phyloP scores from a whole-genome alignment of 495 filamentous ascomycete genomes.

The Penicillium crystallinum region DNA sequence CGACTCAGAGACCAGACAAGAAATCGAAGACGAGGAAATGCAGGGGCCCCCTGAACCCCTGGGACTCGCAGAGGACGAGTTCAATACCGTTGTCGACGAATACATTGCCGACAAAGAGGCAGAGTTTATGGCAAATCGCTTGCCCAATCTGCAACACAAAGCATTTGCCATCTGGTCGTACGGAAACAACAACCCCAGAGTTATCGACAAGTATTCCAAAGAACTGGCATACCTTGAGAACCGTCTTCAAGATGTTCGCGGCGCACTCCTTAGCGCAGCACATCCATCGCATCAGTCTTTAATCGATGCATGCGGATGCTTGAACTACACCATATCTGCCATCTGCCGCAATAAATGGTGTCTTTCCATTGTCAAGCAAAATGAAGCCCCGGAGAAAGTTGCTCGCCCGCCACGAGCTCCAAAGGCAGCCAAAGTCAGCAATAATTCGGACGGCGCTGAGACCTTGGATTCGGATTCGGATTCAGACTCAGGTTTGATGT shows the following conservation, averaged over 20 bases:
- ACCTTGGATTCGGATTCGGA: too few species aligned
- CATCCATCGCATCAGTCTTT: background rate
- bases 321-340: background rate
- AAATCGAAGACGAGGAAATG: slow-evolving; percentile 53
- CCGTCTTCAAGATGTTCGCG: background rate
- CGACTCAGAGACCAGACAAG: slow-evolving; percentile 54
- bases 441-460: background rate
- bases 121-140: background rate
- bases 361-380: background rate
- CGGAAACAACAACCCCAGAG: background rate
- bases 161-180: background rate
- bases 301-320: background rate
- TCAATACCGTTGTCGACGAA: slow-evolving; percentile 25
- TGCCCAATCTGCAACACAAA: background rate
- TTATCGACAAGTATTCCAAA: background rate
- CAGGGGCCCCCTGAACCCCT: slow-evolving; percentile 1
- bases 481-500: background rate
- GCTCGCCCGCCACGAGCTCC: background rate
- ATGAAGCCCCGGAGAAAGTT: background rate
- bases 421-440: background rate
- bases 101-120: background rate
- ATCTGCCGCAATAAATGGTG: background rate
- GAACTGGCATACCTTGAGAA: background rate
- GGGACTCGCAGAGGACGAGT: background rate
- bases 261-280: background rate